Base-by-base conservation (phyloP, 306 rosid species). In the Begonia peltatifolia region DNA sequence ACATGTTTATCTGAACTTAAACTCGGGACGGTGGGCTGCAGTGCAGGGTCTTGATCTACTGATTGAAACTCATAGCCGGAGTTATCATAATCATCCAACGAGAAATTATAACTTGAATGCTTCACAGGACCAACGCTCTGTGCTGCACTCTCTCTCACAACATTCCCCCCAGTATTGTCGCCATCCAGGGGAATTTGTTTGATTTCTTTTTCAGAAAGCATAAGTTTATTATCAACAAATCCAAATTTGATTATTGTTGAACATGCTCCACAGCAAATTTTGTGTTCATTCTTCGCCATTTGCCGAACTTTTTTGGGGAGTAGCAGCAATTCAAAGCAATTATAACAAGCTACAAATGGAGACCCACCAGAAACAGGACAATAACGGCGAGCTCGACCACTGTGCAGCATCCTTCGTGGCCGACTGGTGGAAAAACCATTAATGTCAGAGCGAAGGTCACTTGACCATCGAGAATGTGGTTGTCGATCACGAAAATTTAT, bases 341-440 rank as follows among this genome's bases (percentile, higher is more conserved):
- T 83, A 61, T 61, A 57, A 54, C 99, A 92, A 11, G 94, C 66
- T 43, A 92, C 60, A 73, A 92, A 92, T 35, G 99, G 99, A 57
- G 99, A 84, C 60, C 96, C 99, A 44, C 93, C 87, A 13, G 86
- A 82, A 42, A 92, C 52, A 52, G 99, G 96, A 56, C 57, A 74
- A 60, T 80, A 79, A 42, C 54, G 84, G 47, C 64, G 38, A 30
- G 70, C 18, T 69, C 64, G 63, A 78, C 71, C 61, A 65, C 59
- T 16, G 75, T 63, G 36, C 76, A 61, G 69, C 17, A 62, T 73
- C 78, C 79, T 85, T 10, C 71, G 71, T 62, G 87, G 80, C 43
- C 55, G 83, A 57, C 57, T 48, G 47, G 52, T 60, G 25, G 44
- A 59, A 62, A 64, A 68, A 36, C 68, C 71, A 15, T 74, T 84